Base-by-base conservation (phyloP, 1,284 basidiomycete genomes). In the Ustanciosporium gigantosporum region DNA sequence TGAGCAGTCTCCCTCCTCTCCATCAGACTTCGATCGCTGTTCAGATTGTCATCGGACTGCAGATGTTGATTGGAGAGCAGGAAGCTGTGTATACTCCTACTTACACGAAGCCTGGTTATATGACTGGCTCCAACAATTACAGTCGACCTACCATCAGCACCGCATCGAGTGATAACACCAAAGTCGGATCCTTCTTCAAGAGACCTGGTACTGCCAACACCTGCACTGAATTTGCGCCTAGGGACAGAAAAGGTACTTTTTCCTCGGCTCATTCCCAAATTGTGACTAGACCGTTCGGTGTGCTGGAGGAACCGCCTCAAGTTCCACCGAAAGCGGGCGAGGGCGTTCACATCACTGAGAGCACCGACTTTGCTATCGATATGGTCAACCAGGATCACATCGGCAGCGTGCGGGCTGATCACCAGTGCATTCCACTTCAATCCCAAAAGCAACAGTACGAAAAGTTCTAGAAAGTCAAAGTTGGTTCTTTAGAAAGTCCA, bases 41-140 rank as follows among this genome's bases (percentile, higher is more conserved):
- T 22, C 62, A 66, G 46, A 48, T 56, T 29, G 29, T 52, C 17
- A 34, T 57, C 1, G 62, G 52, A 1, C 25, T 66, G 9, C 52
- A 60, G 24, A 49, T 66, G 62, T 36, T 66, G 9, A 57, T 66
- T 19, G 46, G 48, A 14, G 62, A 66, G 22, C 62, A 66, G 38
- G 57, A 66, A 23, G 62, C 62, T 0, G 61, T 59, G 13, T 47
- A 65, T 41, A 51, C 44, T 21, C 53, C 60, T 3, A 50, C 35
- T 27, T 45, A 44, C 22, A 56, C 59, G 7, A 46, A 5, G 5
- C 38, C 20, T 4, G 37, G 20, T 4, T 46, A 38, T 24, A 32
- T 36, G 2, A 31, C 46, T 14, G 31, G 24, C 22, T 40, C 24
- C 31, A 29, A 9, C 27, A 29, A n/a, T n/a, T 29, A 29, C 27